Evolutionary conservation across 2,329 filamentous ascomycete species (phyloP).

Genomic region (Aspergillus caelatus): DNA sequence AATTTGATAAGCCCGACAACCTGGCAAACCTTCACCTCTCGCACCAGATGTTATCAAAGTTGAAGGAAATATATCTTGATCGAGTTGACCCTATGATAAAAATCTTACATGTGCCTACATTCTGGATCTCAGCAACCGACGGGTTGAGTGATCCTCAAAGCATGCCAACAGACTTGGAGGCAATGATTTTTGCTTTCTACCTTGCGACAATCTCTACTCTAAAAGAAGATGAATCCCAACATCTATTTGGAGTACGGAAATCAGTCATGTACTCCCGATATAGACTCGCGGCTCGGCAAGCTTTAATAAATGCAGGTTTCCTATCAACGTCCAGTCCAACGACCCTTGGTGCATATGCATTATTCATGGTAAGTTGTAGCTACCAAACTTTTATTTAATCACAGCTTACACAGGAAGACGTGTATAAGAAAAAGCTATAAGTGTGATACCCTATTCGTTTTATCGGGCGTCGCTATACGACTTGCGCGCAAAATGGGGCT

Average conservation of each 20-base stretch:
- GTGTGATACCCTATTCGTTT: not conserved
- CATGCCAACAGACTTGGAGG: not conserved
- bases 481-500: conserved; percentile 8
- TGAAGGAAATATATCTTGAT: conserved; percentile 17
- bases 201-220: not conserved
- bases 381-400: not conserved
- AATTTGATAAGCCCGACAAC: not conserved
- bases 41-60: not conserved
- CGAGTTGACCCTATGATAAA: conserved; percentile 25
- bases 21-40: not conserved
- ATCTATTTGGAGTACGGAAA: not conserved
- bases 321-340: not conserved
- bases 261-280: not conserved
- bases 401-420: not conserved
- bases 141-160: not conserved
- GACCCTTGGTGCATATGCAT: not conserved
- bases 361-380: not conserved
- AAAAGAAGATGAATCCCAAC: not conserved
- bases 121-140: not conserved
- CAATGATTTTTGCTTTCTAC: not conserved
- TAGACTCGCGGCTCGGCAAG: not conserved
- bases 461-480: conserved; percentile 3
- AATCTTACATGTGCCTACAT: conserved; percentile 23
- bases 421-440: not conserved
- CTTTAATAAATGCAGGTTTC: not conserved